Base-by-base conservation (phyloP, 108 stramenopile species). In the Conticribra guillardii region DNA sequence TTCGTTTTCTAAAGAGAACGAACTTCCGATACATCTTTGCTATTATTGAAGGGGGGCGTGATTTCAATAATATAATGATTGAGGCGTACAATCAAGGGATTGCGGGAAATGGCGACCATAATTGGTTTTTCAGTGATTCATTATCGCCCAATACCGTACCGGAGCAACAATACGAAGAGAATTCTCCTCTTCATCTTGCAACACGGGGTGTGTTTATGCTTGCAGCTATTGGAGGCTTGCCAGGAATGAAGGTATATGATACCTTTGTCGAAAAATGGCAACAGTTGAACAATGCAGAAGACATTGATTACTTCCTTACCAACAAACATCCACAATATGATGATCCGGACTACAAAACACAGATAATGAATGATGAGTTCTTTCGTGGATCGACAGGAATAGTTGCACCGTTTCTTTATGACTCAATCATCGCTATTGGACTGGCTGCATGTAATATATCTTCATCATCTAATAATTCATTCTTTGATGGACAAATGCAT, bases 391-490 rank as follows among this genome's bases (percentile, higher is more conserved):
- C 23, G 21, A 11, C 57, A 24, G 67, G 60, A 22, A 15, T 69
- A 11, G 41, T 57, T 7, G 29, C 74, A 11, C 58, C 68, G 3
- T 79, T 85, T 48, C 7, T 73, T 17, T 89, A 84, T 58, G 88
- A 89, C 66, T 80, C 88, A 22, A 58, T 80, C 7, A 76, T 89
- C 54, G 76, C 67, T 23, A 33, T 87, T 14, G 88, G 88, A 17
- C 53, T 89, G 7, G 70, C 85, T 18, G 85, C 82, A 16, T 87
- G 86, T 54, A 41, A 55, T 7, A 56, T 56, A 17, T 21, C 41
- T 2, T n/a, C n/a, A n/a, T n/a, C n/a, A n/a, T 27, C 54, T 1
- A 41, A 76, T 11, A 49, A 46, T 60, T 34, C 66, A 17, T 68
- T 19, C 3, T 69, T 88, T 23, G 64, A 37, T 3, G 87, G 87